Evolutionary conservation across 2,329 filamentous ascomycete genomes (phyloP).

Genomic region (Phialophora macrospora): DNA sequence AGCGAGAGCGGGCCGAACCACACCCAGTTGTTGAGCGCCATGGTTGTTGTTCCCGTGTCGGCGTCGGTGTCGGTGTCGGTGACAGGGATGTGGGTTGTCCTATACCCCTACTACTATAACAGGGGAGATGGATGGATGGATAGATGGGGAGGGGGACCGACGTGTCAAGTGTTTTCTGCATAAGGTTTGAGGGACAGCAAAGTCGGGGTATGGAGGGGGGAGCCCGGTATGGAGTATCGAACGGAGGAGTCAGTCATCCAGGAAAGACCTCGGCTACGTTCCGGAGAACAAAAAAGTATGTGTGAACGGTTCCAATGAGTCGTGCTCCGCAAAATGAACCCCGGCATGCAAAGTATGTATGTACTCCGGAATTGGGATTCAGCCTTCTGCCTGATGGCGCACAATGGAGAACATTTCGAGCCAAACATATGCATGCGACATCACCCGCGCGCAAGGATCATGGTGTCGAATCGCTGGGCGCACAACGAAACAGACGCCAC

Average conservation of each 20-base stretch:
- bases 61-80: not conserved
- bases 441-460: too few species aligned
- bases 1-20: constrained; percentile 17
- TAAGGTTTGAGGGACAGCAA: not conserved
- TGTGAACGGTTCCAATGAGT: too few species aligned
- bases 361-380: not conserved
- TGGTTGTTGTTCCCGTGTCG: not conserved
- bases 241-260: not conserved
- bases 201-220: not conserved
- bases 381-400: too few species aligned
- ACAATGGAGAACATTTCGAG: not conserved
- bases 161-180: not conserved
- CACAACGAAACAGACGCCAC: not conserved
- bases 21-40: constrained; percentile 19
- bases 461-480: not conserved
- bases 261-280: not conserved
- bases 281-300: not conserved
- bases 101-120: not conserved
- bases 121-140: not conserved
- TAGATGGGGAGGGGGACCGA: too few species aligned
- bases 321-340: not conserved
- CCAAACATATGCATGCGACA: not conserved
- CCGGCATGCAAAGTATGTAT: too few species aligned
- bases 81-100: not conserved
- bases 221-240: not conserved